phyloP scores from a whole-genome alignment of 192 early-diverging fungal species.

The Backusella liffmaniae region DNA sequence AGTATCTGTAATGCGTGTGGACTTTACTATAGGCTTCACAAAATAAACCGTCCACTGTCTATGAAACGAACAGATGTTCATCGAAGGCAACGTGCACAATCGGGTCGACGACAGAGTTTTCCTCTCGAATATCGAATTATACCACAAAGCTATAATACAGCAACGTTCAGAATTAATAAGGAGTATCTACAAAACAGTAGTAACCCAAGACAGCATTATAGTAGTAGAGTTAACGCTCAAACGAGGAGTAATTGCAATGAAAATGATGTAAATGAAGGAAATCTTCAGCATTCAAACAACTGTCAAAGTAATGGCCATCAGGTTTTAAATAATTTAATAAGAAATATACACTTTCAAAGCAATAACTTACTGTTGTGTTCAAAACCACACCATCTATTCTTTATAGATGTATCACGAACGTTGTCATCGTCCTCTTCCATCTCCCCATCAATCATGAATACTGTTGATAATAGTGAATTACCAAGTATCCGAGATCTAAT shows the following conservation, averaged over 20 bases:
- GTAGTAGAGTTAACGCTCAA: too few relatives aligned
- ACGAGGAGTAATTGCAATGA: too few relatives aligned
- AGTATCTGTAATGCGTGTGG: conserved; percentile 14
- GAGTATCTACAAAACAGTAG: too few relatives aligned
- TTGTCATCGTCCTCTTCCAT: neutral
- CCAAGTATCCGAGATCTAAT: neutral
- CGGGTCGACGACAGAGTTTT: neutral
- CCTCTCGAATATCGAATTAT: neutral
- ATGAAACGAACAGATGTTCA: neutral
- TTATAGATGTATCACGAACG: neutral
- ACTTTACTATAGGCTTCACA: conserved; percentile 6
- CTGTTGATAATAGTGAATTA: neutral
- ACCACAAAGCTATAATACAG: neutral
- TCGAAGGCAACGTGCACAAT: neutral
- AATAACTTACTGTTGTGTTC: too few relatives aligned
- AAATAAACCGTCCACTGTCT: neutral
- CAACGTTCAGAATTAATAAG: neutral
- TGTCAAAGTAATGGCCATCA: too few relatives aligned
- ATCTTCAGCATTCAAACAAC: too few relatives aligned
- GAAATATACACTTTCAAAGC: too few relatives aligned
- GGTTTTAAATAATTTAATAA: too few relatives aligned
- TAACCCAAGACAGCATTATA: too few relatives aligned
- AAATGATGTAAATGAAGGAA: too few relatives aligned
- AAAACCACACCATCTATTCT: too few relatives aligned
- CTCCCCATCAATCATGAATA: neutral